Percentiles rank a stretch among this genome's conserved stretches.
Conservation (phyloP, 805 yeast genomes). For the Allodekkera sacchari region DNA sequence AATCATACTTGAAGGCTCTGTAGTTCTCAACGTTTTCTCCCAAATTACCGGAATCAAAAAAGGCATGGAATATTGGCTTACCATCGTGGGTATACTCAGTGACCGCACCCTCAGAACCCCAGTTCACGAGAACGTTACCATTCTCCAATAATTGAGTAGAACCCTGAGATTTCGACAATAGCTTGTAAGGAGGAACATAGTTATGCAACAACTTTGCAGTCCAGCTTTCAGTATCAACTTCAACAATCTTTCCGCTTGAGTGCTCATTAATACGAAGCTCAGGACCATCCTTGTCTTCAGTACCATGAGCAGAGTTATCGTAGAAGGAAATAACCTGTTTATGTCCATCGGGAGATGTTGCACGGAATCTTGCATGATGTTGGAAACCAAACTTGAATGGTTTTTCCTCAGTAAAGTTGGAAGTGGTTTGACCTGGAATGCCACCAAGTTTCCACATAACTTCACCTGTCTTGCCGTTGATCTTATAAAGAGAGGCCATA, state of each 20-base stretch:
- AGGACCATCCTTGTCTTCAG: constrained; percentile 24
- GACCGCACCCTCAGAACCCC: constrained; percentile 33
- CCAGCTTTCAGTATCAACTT: constrained; percentile 23
- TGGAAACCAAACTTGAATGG: constrained; percentile 26
- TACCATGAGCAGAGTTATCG: constrained; percentile 31
- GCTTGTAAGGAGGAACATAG: constrained; percentile 7
- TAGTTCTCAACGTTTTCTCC: constrained; percentile 25
- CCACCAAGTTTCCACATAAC: constrained; percentile 29
- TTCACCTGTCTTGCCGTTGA: constrained; percentile 28
- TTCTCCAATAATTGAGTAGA: constrained; percentile 26
- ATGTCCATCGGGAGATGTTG: constrained; percentile 17
- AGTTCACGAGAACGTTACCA: constrained; percentile 28
- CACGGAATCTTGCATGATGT: constrained; percentile 28
- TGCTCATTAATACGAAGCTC: constrained; percentile 14
- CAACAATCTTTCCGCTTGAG: constrained; percentile 29
- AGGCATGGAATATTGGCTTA: constrained; percentile 25
- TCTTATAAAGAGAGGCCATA: constrained; percentile 26
- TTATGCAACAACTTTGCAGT: constrained; percentile 17
- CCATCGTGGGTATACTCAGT: constrained; percentile 26
- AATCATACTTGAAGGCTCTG: constrained; percentile 28
- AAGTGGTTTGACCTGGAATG: constrained; percentile 10
- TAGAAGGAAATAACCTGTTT: constrained; percentile 27
- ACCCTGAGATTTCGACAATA: constrained; percentile 26
- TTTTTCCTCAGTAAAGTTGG: constrained; percentile 11
- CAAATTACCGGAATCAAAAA: constrained; percentile 23